phyloP scores from a whole-genome alignment of 1,139 yeast species.

The Suhomyces taliae region DNA sequence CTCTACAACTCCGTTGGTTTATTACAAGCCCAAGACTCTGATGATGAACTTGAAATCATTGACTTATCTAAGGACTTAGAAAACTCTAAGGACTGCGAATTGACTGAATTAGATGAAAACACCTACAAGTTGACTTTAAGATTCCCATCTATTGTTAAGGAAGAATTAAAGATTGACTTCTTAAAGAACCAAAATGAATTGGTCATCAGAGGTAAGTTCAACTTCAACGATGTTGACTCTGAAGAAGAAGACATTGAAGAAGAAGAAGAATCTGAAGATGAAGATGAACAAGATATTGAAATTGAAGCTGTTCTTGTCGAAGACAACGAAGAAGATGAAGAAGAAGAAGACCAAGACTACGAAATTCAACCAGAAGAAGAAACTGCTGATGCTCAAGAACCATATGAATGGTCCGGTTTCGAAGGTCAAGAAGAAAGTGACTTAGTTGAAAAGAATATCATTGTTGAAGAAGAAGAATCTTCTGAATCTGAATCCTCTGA shows the following conservation, averaged over 20 bases:
- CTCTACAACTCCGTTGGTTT: slow-evolving; percentile 6
- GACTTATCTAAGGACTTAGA: slow-evolving; percentile 47
- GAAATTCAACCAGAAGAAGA: slow-evolving; percentile 7
- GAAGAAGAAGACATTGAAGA: slow-evolving; percentile 22
- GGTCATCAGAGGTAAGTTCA: slow-evolving; percentile 43
- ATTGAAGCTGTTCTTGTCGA: slow-evolving; percentile 11
- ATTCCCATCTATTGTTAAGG: slow-evolving; percentile 46
- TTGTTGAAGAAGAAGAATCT: slow-evolving; percentile 4
- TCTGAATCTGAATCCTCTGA: slow-evolving; percentile 18
- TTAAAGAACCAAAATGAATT: slow-evolving; percentile 46
- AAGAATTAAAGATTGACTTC: slow-evolving; percentile 44
- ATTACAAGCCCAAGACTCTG: slow-evolving; percentile 20
- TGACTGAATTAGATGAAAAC: slow-evolving; percentile 40
- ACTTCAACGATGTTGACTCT: slow-evolving; percentile 26
- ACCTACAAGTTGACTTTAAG: slow-evolving; percentile 45
- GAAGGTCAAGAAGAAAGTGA: slow-evolving; percentile 13
- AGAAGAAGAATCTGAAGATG: slow-evolving; percentile 10
- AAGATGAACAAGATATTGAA: slow-evolving; percentile 8
- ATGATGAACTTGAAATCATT: slow-evolving; percentile 39
- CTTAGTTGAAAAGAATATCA: slow-evolving; percentile 5
- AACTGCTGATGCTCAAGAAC: slow-evolving; percentile 10
- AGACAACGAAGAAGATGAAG: slow-evolving; percentile 8
- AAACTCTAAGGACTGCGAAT: slow-evolving; percentile 48
- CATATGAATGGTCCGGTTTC: slow-evolving; percentile 15
- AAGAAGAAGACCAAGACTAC: slow-evolving; percentile 11